These are phyloP conservation scores for Aspergillus puulaauensis DNA, from an alignment of 2,329 filamentous ascomycete species.

Conservation along the genomic window DNA sequence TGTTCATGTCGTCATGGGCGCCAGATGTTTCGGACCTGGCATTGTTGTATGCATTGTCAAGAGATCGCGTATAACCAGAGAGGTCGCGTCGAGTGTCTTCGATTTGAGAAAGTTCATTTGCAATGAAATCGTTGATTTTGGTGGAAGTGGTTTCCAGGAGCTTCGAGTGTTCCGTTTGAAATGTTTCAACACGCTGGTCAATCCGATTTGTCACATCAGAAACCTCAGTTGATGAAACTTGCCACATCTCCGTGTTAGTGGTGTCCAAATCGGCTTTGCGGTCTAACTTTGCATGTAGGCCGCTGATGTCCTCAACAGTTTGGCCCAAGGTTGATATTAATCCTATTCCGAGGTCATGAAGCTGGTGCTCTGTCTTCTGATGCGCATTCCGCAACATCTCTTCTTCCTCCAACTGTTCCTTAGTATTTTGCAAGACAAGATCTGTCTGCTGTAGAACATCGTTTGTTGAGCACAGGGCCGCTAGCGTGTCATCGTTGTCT, in stretches of 20 bases:
- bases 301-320: slow-evolving; percentile 77
- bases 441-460: slow-evolving; percentile 85
- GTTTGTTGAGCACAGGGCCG: slow-evolving; percentile 74
- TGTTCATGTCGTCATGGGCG: slow-evolving; percentile 83
- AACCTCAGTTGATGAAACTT: slow-evolving; percentile 72
- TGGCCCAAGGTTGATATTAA: slow-evolving; percentile 75
- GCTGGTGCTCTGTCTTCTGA: slow-evolving; percentile 75
- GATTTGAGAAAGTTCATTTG: slow-evolving; percentile 70
- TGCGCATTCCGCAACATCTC: slow-evolving; percentile 78
- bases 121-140: slow-evolving; percentile 75
- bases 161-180: slow-evolving; percentile 70
- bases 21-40: slow-evolving; percentile 52
- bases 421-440: slow-evolving; percentile 74
- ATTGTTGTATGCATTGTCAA: slow-evolving; percentile 66
- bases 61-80: slow-evolving; percentile 65
- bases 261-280: slow-evolving; percentile 81
- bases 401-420: slow-evolving; percentile 75
- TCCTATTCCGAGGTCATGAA: slow-evolving; percentile 70
- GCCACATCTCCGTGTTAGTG: slow-evolving; percentile 77
- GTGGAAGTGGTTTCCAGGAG: slow-evolving; percentile 67
- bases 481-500: slow-evolving; percentile 76
- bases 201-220: slow-evolving; percentile 73
- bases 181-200: slow-evolving; percentile 70
- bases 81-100: slow-evolving; percentile 69
- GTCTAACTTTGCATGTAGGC: slow-evolving; percentile 80